These are phyloP conservation scores for Verticillium klebahnii DNA, from an alignment of 2,329 filamentous ascomycete genomes.

Conservation along the genomic window DNA sequence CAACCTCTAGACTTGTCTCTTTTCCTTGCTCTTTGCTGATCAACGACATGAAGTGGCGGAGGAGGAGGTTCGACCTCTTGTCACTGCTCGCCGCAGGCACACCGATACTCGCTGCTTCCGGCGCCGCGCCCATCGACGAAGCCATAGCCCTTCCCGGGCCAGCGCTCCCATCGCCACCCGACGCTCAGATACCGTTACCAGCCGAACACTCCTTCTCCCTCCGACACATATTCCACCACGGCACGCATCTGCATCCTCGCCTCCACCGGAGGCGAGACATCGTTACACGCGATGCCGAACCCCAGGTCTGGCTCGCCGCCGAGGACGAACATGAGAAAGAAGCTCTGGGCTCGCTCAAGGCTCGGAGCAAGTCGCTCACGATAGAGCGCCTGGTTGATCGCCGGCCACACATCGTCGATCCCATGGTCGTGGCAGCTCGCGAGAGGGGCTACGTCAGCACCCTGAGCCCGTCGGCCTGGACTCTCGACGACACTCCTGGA, in stretches of 20 bases:
- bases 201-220: conserved; percentile 62
- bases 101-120: not conserved
- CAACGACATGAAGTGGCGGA: not conserved
- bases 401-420: conserved; percentile 70
- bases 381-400: conserved; percentile 83
- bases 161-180: conserved; percentile 29
- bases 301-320: conserved; percentile 54
- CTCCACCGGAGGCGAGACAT: conserved; percentile 78
- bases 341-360: conserved; percentile 48
- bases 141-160: conserved; percentile 35
- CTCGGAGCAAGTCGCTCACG: conserved; percentile 58
- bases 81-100: not conserved
- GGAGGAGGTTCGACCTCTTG: not conserved
- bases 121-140: conserved; percentile 29
- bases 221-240: conserved; percentile 90
- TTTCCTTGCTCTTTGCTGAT: not conserved
- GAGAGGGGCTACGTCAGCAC: conserved; percentile 62
- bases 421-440: conserved; percentile 69
- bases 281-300: conserved; percentile 40
- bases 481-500: conserved; percentile 68
- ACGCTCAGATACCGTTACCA: conserved; percentile 38
- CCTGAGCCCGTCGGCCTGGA: conserved; percentile 74
- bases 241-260: conserved; percentile 70
- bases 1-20: not conserved
- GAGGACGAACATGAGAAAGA: conserved; percentile 53